Conservation (phyloP, 2,329 filamentous ascomycete genomes). For the Aspergillus flavus region DNA sequence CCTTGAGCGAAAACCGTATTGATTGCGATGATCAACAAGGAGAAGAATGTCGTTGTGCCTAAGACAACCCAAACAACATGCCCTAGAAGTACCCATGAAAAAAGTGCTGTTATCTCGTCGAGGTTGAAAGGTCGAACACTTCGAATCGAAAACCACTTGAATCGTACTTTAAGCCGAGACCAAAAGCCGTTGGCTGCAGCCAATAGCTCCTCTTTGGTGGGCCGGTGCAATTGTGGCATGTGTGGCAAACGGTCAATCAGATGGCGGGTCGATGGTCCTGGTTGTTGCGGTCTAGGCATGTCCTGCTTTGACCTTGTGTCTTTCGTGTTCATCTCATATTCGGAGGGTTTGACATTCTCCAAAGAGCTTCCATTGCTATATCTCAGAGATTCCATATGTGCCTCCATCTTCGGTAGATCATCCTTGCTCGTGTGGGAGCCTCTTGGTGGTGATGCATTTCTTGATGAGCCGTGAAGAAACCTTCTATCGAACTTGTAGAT, state of each 20-base stretch:
- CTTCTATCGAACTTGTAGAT: slow-evolving; percentile 22
- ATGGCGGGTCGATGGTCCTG: slow-evolving; percentile 35
- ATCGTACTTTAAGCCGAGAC: slow-evolving; percentile 83
- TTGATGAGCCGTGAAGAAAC: slow-evolving; percentile 18
- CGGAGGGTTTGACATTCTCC: slow-evolving; percentile 7
- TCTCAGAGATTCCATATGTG: slow-evolving; percentile 19
- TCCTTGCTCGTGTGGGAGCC: slow-evolving; percentile 35
- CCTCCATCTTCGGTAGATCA: slow-evolving; percentile 17
- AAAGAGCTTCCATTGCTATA: slow-evolving; percentile 19
- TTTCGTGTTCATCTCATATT: slow-evolving; percentile 11
- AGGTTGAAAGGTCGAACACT: slow-evolving; percentile 92
- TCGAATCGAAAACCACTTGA: slow-evolving; percentile 97
- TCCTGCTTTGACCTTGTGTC: slow-evolving; percentile 30
- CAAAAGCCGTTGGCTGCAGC: slow-evolving; percentile 91
- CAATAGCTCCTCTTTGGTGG: slow-evolving; percentile 89
- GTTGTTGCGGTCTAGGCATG: slow-evolving; percentile 19
- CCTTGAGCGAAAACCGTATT: slow-evolving; percentile 97
- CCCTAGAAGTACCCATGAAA: slow-evolving; percentile 91
- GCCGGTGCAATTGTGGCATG: slow-evolving; percentile 76
- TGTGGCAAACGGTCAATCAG: slow-evolving; percentile 66
- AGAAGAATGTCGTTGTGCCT: slow-evolving; percentile 96
- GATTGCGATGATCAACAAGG: slow-evolving; percentile 82
- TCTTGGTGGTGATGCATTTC: slow-evolving; percentile 33
- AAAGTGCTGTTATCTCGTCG: slow-evolving; percentile 93
- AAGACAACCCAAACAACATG: slow-evolving; percentile 96